Evolutionary conservation across 2,329 filamentous ascomycete genomes (phyloP).

Genomic region (Apiospora saccharicola): DNA sequence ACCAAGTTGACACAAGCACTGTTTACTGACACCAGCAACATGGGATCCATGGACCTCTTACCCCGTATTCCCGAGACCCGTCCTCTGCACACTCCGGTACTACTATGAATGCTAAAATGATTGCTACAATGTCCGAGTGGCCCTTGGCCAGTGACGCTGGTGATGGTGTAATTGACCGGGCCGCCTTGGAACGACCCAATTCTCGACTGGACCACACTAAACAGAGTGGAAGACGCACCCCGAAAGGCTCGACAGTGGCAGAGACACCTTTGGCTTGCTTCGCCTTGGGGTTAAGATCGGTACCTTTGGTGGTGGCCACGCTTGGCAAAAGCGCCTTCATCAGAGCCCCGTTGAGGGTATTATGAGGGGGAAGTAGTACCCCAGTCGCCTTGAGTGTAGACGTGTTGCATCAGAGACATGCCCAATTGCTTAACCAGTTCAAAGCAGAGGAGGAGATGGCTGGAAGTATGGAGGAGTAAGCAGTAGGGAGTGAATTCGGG

Average conservation of each 20-base stretch:
- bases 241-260: background rate
- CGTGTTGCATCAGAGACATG: too few species aligned
- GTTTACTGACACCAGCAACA: background rate
- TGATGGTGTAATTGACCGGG: background rate
- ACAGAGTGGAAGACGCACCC: background rate
- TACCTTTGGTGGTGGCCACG: slow-evolving; percentile 46
- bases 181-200: background rate
- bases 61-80: background rate
- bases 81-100: background rate
- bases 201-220: background rate
- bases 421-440: too few species aligned
- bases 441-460: too few species aligned
- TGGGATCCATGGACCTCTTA: background rate
- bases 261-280: too few species aligned
- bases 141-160: background rate
- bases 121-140: background rate
- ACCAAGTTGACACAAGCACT: background rate
- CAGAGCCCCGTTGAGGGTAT: slow-evolving; percentile 91
- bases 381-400: too few species aligned
- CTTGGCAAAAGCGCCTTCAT: slow-evolving; percentile 96
- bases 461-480: too few species aligned
- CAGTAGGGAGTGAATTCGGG: slow-evolving; percentile 62
- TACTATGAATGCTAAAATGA: background rate
- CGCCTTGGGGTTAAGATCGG: too few species aligned
- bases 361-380: slow-evolving; percentile 79